Evolutionary conservation across 305 asterid genomes (phyloP), one percentile per base, ranked within the genome.

Genomic region (Plantago coronopus): DNA sequence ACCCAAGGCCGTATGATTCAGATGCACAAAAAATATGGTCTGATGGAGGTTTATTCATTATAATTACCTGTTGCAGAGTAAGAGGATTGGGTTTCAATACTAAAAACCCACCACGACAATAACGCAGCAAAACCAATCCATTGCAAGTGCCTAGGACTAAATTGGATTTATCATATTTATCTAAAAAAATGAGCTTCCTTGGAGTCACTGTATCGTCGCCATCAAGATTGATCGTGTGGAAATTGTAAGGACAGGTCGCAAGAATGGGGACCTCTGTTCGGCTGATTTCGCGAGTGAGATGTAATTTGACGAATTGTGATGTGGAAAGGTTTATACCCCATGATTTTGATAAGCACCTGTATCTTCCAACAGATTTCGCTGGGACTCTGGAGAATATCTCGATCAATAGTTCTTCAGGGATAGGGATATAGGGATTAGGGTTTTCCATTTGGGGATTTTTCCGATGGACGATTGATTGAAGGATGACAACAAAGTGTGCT

Each of bases 101-200:
- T 16, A 48, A 22, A 21, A 27, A 0, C 42, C 31, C 5, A 63
- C 69, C 9, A 50, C 57, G 42, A 55, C 43, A 13, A 48, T 15
- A n/a, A n/a, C n/a, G n/a, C 7, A 77, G 42, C 54, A 78, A 45
- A 46, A 72, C 71, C 64, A 79, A 71, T 11, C 89, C 84, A 58
- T 75, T 63, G 42, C 80, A 77, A 14, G 84, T 75, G 17, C 86
- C 89, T n/a, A 59, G 73, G 1, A 82, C 48, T 4, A n/a, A n/a
- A n/a, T n/a, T n/a, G n/a, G n/a, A n/a, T n/a, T n/a, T n/a, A n/a
- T n/a, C n/a, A n/a, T n/a, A n/a, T n/a, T n/a, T n/a, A n/a, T n/a
- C n/a, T n/a, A n/a, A n/a, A n/a, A n/a, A n/a, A n/a, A n/a, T 23
- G 38, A 11, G 11, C 25, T 17, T 34, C 50, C 15, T n/a, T 31